These are phyloP conservation scores for Arthrobotrys musiformis DNA, from an alignment of 2,329 filamentous ascomycete genomes.

Conservation along the genomic window DNA sequence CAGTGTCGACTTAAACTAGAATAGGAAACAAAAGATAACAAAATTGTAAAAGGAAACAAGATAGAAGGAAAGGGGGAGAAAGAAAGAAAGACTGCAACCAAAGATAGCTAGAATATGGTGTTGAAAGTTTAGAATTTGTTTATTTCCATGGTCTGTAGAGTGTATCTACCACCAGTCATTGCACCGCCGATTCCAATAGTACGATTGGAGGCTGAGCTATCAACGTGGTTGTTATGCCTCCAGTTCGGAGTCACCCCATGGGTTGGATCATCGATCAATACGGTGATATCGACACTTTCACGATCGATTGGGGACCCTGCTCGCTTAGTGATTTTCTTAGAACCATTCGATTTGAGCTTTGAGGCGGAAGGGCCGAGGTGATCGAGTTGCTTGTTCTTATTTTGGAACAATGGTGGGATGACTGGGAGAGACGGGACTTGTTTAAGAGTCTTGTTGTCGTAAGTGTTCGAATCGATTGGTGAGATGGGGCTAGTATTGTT, in stretches of 20 bases:
- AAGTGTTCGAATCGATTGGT: slow-evolving; percentile 11
- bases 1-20: slow-evolving; percentile 36
- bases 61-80: not conserved
- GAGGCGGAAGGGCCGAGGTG: slow-evolving; percentile 4
- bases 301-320: slow-evolving; percentile 31
- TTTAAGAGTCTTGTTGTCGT: slow-evolving; percentile 5
- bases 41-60: not conserved
- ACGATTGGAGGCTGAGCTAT: slow-evolving; percentile 10
- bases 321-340: slow-evolving; percentile 4
- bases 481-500: slow-evolving; percentile 34
- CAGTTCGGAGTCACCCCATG: slow-evolving; percentile 17
- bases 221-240: slow-evolving; percentile 26
- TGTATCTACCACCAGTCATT: slow-evolving; percentile 54
- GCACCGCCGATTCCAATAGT: slow-evolving; percentile 43
- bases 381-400: slow-evolving; percentile 43
- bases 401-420: slow-evolving; percentile 48
- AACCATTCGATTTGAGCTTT: slow-evolving; percentile 4
- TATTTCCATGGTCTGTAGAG: slow-evolving; percentile 51
- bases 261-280: slow-evolving; percentile 42
- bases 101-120: not conserved
- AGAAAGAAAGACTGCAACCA: not conserved
- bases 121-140: slow-evolving; percentile 42
- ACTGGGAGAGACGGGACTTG: slow-evolving; percentile 42
- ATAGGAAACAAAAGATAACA: not conserved
- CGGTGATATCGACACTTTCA: slow-evolving; percentile 45